phyloP scores from a whole-genome alignment of 2,329 filamentous ascomycete genomes.

The Geoglossum cookeanum region DNA sequence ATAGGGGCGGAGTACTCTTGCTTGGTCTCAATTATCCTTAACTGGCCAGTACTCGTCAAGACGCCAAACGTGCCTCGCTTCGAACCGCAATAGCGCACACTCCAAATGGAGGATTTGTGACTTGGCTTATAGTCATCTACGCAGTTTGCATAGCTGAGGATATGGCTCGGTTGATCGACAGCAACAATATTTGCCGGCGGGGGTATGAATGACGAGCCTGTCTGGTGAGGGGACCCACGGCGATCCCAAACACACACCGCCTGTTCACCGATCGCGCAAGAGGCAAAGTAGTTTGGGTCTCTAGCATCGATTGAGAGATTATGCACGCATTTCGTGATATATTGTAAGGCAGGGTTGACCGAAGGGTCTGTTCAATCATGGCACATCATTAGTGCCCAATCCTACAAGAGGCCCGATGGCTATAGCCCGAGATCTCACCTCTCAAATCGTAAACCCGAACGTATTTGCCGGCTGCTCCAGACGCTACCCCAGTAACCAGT shows the following conservation, averaged over 20 bases:
- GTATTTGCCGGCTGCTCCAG: slow-evolving; percentile 56
- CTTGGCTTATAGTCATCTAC: slow-evolving; percentile 21
- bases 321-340: slow-evolving; percentile 38
- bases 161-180: slow-evolving; percentile 6
- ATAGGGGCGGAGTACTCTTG: background rate
- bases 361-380: slow-evolving; percentile 15
- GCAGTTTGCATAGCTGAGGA: slow-evolving; percentile 27
- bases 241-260: slow-evolving; percentile 64
- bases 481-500: slow-evolving; percentile 56
- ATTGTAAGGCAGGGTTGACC: slow-evolving; percentile 23
- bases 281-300: slow-evolving; percentile 71
- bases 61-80: slow-evolving; percentile 28
- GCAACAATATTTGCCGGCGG: slow-evolving; percentile 5
- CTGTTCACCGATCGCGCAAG: slow-evolving; percentile 52
- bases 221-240: slow-evolving; percentile 26
- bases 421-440: slow-evolving; percentile 28
- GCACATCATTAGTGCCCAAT: slow-evolving; percentile 5
- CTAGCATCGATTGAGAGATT: slow-evolving; percentile 59
- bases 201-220: slow-evolving; percentile 27
- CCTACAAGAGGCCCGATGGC: background rate
- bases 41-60: slow-evolving; percentile 27
- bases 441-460: slow-evolving; percentile 62
- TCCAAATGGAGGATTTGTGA: slow-evolving; percentile 27
- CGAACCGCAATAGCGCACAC: slow-evolving; percentile 27
- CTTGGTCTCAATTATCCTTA: slow-evolving; percentile 24